Conservation (phyloP, 306 rosid genomes). For the Dalbergia cochinchinensis region DNA sequence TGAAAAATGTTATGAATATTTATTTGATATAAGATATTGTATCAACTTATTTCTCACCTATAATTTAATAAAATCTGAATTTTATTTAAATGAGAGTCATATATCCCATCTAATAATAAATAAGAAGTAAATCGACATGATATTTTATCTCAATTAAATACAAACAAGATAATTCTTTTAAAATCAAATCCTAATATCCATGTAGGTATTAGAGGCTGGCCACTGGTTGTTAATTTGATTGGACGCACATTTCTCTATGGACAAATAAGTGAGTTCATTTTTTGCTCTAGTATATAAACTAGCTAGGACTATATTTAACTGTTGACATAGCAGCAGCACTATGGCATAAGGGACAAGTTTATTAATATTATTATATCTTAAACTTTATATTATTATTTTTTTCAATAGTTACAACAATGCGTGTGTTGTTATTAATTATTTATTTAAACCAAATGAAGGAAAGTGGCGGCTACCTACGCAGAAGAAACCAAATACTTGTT, state of each 20-base stretch:
- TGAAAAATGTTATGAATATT: too few relatives aligned
- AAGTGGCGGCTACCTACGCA: constrained; percentile 70
- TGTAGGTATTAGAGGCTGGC: neutral
- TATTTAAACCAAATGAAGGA: constrained; percentile 45
- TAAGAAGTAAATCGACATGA: too few relatives aligned
- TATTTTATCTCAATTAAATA: too few relatives aligned
- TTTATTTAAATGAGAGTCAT: too few relatives aligned
- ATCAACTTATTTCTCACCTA: too few relatives aligned
- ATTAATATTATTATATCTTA: too few relatives aligned
- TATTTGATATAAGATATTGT: too few relatives aligned
- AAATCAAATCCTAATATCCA: neutral
- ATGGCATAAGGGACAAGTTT: constrained; percentile 23
- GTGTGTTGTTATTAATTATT: neutral
- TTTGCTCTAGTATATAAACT: constrained; percentile 2
- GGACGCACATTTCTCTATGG: constrained; percentile 10
- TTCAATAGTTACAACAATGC: neutral
- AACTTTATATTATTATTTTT: neutral
- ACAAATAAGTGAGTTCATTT: neutral
- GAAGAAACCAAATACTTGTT: constrained; percentile 67
- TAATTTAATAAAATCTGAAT: too few relatives aligned
- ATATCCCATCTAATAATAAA: too few relatives aligned
- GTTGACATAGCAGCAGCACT: neutral
- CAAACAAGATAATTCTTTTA: neutral
- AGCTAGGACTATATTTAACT: neutral
- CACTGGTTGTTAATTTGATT: constrained; percentile 20